Evolutionary conservation across 192 early-diverging fungal genomes (phyloP).

Genomic region (Coemansia sp.): DNA sequence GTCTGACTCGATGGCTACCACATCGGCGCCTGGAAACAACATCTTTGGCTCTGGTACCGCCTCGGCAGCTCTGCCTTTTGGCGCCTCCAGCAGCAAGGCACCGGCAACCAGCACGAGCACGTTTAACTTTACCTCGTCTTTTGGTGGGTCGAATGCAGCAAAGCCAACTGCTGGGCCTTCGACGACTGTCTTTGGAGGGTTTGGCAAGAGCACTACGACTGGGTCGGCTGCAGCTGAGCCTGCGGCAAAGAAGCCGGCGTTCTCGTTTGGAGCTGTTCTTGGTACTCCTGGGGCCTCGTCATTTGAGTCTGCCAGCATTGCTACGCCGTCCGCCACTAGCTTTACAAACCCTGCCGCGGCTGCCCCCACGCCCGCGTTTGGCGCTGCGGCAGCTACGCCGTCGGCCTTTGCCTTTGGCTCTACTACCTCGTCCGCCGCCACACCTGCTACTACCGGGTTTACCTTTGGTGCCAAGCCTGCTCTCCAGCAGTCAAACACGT

Average conservation of each 20-base stretch:
- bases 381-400: conserved; percentile 36
- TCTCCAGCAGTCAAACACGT: conserved; percentile 4
- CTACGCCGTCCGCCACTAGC: conserved; percentile 35
- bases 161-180: neutral
- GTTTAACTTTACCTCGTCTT: conserved; percentile 35
- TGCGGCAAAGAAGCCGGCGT: conserved; percentile 28
- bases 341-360: conserved; percentile 21
- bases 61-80: conserved; percentile 33
- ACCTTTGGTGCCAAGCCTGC: conserved; percentile 27
- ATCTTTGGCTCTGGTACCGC: conserved; percentile 12
- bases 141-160: conserved; percentile 2
- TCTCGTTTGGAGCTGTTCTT: conserved; percentile 24
- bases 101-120: conserved; percentile 29
- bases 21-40: conserved; percentile 1
- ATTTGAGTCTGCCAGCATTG: conserved; percentile 34
- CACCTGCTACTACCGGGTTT: conserved; percentile 23
- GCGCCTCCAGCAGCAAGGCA: conserved; percentile 14
- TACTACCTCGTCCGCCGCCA: conserved; percentile 32
- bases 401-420: conserved; percentile 38
- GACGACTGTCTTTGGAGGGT: conserved; percentile 16
- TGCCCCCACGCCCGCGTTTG: conserved; percentile 30
- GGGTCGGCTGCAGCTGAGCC: conserved; percentile 11
- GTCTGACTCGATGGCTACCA: neutral
- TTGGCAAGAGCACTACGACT: conserved; percentile 12
- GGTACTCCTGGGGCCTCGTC: conserved; percentile 52